Conservation (phyloP, 495 filamentous ascomycete species). For the Pyrenopolyporus hunteri region DNA sequence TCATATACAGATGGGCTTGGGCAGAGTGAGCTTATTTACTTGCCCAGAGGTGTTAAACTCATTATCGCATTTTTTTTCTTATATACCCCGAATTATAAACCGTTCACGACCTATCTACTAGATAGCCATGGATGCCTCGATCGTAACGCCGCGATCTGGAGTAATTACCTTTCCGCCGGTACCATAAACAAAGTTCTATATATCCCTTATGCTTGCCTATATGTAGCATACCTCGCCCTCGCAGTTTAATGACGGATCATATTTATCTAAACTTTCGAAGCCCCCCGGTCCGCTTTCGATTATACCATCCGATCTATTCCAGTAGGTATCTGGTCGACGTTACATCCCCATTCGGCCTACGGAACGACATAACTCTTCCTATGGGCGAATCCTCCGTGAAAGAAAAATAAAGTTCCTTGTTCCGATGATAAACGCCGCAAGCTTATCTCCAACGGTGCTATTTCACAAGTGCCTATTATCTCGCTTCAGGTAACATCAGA, state of each 20-base stretch:
- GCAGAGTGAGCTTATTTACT: background rate
- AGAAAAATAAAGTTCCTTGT: too few relatives aligned
- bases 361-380: background rate
- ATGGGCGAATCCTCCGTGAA: too few relatives aligned
- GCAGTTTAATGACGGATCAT: too few relatives aligned
- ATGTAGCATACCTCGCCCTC: too few relatives aligned
- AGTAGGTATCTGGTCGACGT: background rate
- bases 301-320: background rate
- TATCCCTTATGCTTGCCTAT: too few relatives aligned
- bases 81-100: constrained; percentile 34
- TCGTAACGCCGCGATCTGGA: background rate
- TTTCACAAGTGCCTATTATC: too few relatives aligned
- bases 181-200: too few relatives aligned
- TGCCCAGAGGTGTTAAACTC: background rate
- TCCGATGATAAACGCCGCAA: too few relatives aligned
- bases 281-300: background rate
- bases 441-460: too few relatives aligned
- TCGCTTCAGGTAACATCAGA: background rate
- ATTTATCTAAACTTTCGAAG: background rate
- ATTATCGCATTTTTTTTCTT: constrained; percentile 12
- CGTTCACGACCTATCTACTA: background rate
- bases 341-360: background rate
- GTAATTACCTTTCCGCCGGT: background rate
- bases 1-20: constrained; percentile 8
- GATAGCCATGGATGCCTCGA: background rate